Conservation (phyloP, 768 basidiomycete species). For the Suillus lakei region DNA sequence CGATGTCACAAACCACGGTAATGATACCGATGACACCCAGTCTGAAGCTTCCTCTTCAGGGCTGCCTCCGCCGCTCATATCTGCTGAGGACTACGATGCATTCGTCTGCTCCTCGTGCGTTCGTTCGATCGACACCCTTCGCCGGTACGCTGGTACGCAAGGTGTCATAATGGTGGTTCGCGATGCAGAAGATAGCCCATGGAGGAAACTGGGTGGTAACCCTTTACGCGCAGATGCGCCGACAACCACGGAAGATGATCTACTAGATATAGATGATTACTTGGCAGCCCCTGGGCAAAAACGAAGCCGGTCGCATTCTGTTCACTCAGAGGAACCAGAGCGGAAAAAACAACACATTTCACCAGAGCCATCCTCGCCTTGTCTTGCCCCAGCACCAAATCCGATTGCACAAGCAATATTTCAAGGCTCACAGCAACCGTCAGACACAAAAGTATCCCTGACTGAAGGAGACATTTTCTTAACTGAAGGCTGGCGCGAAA, state of each 20-base stretch:
- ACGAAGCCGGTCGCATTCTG: conserved; percentile 42
- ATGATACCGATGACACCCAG: conserved; percentile 50
- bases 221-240: conserved; percentile 8
- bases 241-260: conserved; percentile 21
- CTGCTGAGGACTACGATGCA: conserved; percentile 72
- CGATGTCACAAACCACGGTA: conserved; percentile 14
- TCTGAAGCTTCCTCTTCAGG: conserved; percentile 70
- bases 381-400: conserved; percentile 61
- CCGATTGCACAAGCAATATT: conserved; percentile 51
- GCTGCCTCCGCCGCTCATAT: conserved; percentile 70
- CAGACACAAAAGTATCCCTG: conserved; percentile 31
- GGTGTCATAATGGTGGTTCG: conserved; percentile 74
- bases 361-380: conserved; percentile 41
- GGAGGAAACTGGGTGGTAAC: conserved; percentile 53
- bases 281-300: conserved; percentile 44
- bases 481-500: conserved; percentile 69
- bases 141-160: conserved; percentile 67
- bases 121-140: conserved; percentile 53
- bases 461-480: conserved; percentile 79
- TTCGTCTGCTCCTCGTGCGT: conserved; percentile 78
- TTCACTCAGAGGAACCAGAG: conserved; percentile 37
- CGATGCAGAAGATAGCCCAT: conserved; percentile 46
- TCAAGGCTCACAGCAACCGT: conserved; percentile 10
- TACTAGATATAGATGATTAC: conserved; percentile 31
- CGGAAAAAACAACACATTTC: conserved; percentile 51